Base-by-base conservation (phyloP, 2,329 filamentous ascomycete genomes). In the Epichloe brachyelytri region DNA sequence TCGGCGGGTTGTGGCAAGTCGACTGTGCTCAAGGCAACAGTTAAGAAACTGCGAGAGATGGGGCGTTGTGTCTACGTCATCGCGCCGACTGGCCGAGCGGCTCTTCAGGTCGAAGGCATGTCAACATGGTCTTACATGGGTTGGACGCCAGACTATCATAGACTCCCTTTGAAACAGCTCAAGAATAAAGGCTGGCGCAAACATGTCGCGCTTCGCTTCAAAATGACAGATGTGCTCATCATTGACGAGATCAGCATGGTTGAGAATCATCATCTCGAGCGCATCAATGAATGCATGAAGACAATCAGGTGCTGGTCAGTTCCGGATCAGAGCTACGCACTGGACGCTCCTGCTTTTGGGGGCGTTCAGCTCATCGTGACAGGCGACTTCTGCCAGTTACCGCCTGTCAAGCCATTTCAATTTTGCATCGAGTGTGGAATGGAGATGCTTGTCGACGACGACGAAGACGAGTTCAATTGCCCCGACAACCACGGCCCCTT, bases 221-320 rank as follows among this genome's bases (percentile, higher is more conserved):
- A 19, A 0, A 34, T 61, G 0, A 78, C 74, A 0, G 68, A 83
- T 47, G 74, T 81, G 0, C 67, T 85, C 1, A 71, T 85, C 22
- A 78, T 85, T 15, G 80, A 85, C 56, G 82, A 85, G 62, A 77
- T 85, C 52, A 80, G 75, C 54, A 85, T 85, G 81, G 69, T 83
- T 0, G 77, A 80, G 47, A 78, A 74, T 73, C 52, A 57, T 37
- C 54, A 61, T 22, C 19, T 64, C 0, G 43, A 61, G 30, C 59
- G 56, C 17, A 56, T 63, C 12, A 58, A 61, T 10, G 5, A 17
- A 7, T 51, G 53, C 30, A 51, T 64, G 65, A 75, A 76, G 53
- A 53, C 48, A 1, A 41, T 51, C 1, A 45, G 41, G 43, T 33
- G 43, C 26, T 46, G 43, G 43, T 15, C 15, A 17, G 22, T 0